Percentiles rank a stretch among this genome's conserved stretches.
phyloP scores from a whole-genome alignment of 2,329 filamentous ascomycete genomes.

The Ascochyta koolunga region DNA sequence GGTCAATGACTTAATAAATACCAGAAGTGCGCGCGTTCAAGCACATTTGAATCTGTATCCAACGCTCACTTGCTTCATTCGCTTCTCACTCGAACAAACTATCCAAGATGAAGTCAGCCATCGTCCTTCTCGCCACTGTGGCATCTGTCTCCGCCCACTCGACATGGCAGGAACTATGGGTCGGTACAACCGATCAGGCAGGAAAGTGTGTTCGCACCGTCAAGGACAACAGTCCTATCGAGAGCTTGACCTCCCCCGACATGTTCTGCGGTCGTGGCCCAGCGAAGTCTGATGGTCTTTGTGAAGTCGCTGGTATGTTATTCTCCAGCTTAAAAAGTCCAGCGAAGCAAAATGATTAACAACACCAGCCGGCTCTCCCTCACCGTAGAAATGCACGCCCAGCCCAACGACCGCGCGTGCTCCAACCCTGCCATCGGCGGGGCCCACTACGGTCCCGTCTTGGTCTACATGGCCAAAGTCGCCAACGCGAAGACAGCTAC shows the following conservation, averaged over 20 bases:
- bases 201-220: constrained; percentile 40
- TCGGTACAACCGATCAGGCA: constrained; percentile 41
- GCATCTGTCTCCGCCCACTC: constrained; percentile 46
- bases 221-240: constrained; percentile 45
- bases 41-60: constrained; percentile 14
- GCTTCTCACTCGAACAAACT: constrained; percentile 8
- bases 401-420: constrained; percentile 42
- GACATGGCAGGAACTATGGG: constrained; percentile 49
- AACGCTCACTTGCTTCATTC: constrained; percentile 12
- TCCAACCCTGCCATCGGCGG: constrained; percentile 44
- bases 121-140: constrained; percentile 41
- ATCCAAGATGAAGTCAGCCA: constrained; percentile 40
- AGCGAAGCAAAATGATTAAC: constrained; percentile 10
- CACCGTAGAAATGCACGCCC: constrained; percentile 48
- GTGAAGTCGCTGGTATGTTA: constrained; percentile 42
- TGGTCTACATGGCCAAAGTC: constrained; percentile 49
- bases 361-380: constrained; percentile 38
- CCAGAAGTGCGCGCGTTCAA: constrained; percentile 13
- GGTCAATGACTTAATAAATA: constrained; percentile 5
- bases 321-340: neutral
- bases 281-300: constrained; percentile 31
- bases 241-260: constrained; percentile 35
- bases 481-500: constrained; percentile 41
- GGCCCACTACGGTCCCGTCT: constrained; percentile 47
- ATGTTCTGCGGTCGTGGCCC: constrained; percentile 48